phyloP scores from a whole-genome alignment of 1,284 basidiomycete genomes.

The Cryptococcus sp. region DNA sequence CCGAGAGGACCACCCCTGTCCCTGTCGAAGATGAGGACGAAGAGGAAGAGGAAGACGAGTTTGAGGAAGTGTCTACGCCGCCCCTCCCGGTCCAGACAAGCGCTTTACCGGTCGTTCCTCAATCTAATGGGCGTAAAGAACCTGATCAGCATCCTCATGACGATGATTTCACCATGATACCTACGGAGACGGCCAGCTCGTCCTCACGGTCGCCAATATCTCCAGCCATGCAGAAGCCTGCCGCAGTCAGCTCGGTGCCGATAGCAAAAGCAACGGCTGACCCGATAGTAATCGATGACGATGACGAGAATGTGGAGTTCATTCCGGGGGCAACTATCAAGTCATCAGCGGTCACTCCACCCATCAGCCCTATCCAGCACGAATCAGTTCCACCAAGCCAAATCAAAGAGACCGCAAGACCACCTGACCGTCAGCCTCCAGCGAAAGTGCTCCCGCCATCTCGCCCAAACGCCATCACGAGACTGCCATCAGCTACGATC shows the following conservation, averaged over 20 bases:
- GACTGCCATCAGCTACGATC: constrained; percentile 12
- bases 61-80: constrained; percentile 16
- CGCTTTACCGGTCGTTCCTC: constrained; percentile 1
- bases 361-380: not conserved
- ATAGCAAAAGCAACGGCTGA: constrained; percentile 7
- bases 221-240: no score
- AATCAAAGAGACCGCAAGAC: not conserved
- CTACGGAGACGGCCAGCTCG: no score
- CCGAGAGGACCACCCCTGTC: constrained; percentile 2
- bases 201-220: no score
- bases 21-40: constrained; percentile 14
- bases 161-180: no score
- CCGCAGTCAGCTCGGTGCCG: not conserved
- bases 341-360: not conserved
- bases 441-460: not conserved
- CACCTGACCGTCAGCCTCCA: not conserved
- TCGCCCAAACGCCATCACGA: constrained; percentile 2
- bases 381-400: not conserved
- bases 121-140: not conserved
- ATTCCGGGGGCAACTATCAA: not conserved
- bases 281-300: constrained; percentile 19
- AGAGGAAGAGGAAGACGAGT: constrained; percentile 15
- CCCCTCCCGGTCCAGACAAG: constrained; percentile 2
- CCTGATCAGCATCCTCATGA: no score
- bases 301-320: constrained; percentile 15